Base-by-base conservation (phyloP, 176 grass and related monocot genomes). In the Puccinellia tenuiflora region DNA sequence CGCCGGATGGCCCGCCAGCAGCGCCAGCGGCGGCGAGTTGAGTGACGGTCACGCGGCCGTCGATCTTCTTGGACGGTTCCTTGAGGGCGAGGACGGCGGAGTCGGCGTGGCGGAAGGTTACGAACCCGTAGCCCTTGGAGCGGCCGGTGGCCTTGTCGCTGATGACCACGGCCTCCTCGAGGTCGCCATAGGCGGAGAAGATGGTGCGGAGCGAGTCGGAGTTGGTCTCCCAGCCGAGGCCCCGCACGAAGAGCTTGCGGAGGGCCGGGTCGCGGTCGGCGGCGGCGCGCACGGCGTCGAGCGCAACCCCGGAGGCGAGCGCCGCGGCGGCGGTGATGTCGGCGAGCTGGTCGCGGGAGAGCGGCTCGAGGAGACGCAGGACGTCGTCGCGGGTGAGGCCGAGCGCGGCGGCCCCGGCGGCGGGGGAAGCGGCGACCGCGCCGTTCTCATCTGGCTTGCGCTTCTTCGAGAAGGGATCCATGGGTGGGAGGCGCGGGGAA, bases 51-150 rank as follows among this genome's bases (percentile, higher is more conserved):
- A 99, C 91, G 38, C 93, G 90, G 21, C 89, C 96, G 43, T 99
- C 96, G 30, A 99, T 99, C 87, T 99, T 99, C 89, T 99, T 99
- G 3, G 96, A 99, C 0, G 96, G 96, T 70, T 99, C 96, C 78
- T 90, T 99, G 22, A 99, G 90, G 9, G 96, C 96, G 62, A 93
- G 93, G 79, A 96, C 76, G 21, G 93, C 96, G 16, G 93, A 92
- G 18, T 99, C 96, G 4, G 90, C 83, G 57, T 99, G 86, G 77
- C 91, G 93, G 90, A 99, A 99, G 76, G 96, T 96, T 80, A 99
- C 92, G 83, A 99, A 99, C 0, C 96, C 96, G 29, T 99, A 99
- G 31, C 96, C 91, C 79, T 96, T 99, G 51, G 91, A 93, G 56
- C 87, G 87, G 15, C 93, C 96, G 16, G 93, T 99, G 73, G 78